Percentiles rank a stretch among this genome's conserved stretches.
Evolutionary conservation across 2,329 filamentous ascomycete genomes (phyloP).

Genomic region (Phoma sp.): DNA sequence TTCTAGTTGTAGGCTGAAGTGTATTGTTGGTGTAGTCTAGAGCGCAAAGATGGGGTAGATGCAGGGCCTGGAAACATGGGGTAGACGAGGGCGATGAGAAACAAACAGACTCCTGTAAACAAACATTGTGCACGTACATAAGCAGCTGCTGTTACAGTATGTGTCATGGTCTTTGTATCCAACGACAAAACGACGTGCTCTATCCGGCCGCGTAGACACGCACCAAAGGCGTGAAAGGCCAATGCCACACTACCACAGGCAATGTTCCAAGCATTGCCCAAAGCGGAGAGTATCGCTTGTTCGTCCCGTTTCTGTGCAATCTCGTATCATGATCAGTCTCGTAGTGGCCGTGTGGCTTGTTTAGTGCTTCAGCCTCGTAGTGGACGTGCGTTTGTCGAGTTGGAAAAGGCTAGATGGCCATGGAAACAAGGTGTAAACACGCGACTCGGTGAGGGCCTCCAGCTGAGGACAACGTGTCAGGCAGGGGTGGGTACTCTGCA

Average conservation of each 20-base stretch:
- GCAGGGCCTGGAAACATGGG: not conserved
- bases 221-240: not conserved
- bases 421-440: slow-evolving; percentile 3
- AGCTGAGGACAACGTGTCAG: slow-evolving; percentile 7
- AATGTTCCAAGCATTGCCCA: slow-evolving; percentile 1
- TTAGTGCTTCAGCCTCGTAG: slow-evolving; percentile 3
- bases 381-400: not conserved
- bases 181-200: slow-evolving; percentile 1
- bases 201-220: not conserved
- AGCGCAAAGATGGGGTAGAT: not conserved
- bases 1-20: slow-evolving; percentile 4
- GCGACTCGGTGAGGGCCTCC: slow-evolving; percentile 5
- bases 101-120: not conserved
- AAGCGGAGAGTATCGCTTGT: not conserved
- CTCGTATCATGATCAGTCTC: slow-evolving; percentile 3
- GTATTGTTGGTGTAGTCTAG: not conserved
- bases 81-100: slow-evolving; percentile 6
- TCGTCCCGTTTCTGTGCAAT: not conserved
- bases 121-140: slow-evolving; percentile 7
- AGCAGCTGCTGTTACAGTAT: not conserved
- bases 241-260: not conserved
- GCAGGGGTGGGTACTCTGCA: slow-evolving; percentile 1
- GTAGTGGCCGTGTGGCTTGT: slow-evolving; percentile 13
- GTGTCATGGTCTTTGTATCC: not conserved
- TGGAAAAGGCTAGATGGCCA: slow-evolving; percentile 9